phyloP scores from a whole-genome alignment of 768 basidiomycete genomes.

The Suillus ampliporus region DNA sequence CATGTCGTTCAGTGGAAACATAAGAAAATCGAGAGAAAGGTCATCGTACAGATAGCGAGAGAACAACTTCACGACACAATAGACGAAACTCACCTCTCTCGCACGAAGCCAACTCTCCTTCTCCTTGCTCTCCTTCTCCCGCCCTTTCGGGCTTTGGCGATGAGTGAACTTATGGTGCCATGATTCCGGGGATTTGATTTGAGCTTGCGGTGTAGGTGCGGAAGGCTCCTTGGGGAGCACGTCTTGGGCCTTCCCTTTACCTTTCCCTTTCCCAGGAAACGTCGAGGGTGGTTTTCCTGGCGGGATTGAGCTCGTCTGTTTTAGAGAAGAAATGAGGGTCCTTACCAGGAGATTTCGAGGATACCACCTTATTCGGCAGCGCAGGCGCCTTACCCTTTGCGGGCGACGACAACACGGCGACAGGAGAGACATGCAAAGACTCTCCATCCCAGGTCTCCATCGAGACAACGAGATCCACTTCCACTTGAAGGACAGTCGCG shows the following conservation, averaged over 20 bases:
- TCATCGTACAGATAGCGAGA: too few relatives aligned
- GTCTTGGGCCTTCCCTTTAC: background rate
- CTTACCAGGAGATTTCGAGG: background rate
- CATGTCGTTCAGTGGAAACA: background rate
- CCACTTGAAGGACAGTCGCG: background rate
- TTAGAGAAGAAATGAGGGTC: background rate
- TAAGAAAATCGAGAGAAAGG: too few relatives aligned
- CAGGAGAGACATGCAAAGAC: background rate
- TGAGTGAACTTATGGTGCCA: background rate
- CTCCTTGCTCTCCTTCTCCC: background rate
- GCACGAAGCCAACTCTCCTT: background rate
- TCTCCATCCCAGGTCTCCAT: constrained; percentile 2
- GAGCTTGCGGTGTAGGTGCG: background rate
- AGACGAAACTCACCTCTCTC: constrained; percentile 2
- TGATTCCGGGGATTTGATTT: background rate
- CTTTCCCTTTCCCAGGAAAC: background rate
- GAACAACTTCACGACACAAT: background rate
- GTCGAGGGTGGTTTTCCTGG: background rate
- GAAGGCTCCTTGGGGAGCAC: background rate
- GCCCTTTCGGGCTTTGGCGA: background rate
- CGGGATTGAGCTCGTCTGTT: background rate
- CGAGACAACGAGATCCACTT: background rate
- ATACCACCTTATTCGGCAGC: background rate
- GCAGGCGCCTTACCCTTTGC: background rate
- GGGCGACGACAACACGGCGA: background rate